Evolutionary conservation across 83 land plant genomes (phyloP).

Genomic region (Thuja plicata): DNA sequence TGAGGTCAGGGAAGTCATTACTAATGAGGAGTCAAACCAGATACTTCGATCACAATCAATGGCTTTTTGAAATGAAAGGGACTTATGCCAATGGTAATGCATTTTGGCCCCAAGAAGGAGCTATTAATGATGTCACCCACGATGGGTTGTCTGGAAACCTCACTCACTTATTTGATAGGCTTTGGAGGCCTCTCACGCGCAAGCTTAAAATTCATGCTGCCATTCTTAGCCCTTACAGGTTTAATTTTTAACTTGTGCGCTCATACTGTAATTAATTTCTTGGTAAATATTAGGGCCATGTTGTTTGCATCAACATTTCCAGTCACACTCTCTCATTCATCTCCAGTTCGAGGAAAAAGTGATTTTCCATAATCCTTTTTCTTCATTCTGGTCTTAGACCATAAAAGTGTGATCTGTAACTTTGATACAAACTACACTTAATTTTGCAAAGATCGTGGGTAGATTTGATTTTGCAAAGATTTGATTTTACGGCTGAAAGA

Average conservation of each 20-base stretch:
- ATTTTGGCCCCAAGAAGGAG: slow-evolving; percentile 61
- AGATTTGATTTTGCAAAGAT: too few relatives aligned
- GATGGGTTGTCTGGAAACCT: slow-evolving; percentile 13
- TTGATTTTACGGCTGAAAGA: too few relatives aligned
- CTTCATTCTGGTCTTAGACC: too few relatives aligned
- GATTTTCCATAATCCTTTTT: too few relatives aligned
- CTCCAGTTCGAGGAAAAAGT: too few relatives aligned
- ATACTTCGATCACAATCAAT: slow-evolving; percentile 62
- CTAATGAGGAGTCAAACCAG: slow-evolving; percentile 43
- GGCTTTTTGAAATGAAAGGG: slow-evolving; percentile 65
- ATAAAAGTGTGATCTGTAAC: too few relatives aligned
- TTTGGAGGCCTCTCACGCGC: slow-evolving; percentile 65
- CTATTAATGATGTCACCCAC: slow-evolving; percentile 6
- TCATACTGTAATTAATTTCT: too few relatives aligned
- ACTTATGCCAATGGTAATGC: slow-evolving; percentile 80
- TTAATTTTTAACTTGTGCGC: background rate
- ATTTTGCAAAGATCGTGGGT: too few relatives aligned
- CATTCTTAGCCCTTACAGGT: slow-evolving; percentile 71
- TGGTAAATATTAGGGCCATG: too few relatives aligned
- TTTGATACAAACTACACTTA: too few relatives aligned
- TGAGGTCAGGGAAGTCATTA: slow-evolving; percentile 37
- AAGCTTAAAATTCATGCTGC: slow-evolving; percentile 57
- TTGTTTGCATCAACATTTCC: too few relatives aligned
- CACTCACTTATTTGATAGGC: slow-evolving; percentile 30
- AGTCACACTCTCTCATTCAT: too few relatives aligned